Evolutionary conservation across 1,139 yeast species (phyloP).

Genomic region (Yamadazyma dushanensis): DNA sequence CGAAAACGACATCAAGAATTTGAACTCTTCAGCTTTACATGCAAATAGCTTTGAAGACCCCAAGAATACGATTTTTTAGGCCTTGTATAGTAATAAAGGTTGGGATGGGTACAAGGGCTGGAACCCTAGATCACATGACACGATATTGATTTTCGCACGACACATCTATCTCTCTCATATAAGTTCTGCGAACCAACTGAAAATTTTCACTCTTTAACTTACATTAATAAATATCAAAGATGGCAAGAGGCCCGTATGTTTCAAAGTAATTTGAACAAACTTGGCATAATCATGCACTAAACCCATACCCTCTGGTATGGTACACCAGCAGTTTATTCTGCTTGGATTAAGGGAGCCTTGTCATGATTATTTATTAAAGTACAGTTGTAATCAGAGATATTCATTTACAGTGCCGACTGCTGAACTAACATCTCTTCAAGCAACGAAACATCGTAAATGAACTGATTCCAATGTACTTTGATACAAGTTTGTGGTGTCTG

Average conservation of each 20-base stretch:
- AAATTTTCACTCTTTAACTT: constrained; percentile 2
- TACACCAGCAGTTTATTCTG: constrained; percentile 10
- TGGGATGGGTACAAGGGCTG: background rate
- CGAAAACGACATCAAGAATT: constrained; percentile 24
- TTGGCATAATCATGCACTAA: constrained; percentile 8
- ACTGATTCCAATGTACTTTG: background rate
- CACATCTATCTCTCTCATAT: background rate
- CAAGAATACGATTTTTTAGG: constrained; percentile 31
- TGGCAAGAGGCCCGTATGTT: constrained; percentile 97
- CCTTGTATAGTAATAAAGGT: background rate
- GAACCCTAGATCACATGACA: constrained; percentile 2
- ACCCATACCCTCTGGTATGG: constrained; percentile 13
- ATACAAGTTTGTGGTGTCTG: constrained; percentile 2
- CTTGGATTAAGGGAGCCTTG: constrained; percentile 30
- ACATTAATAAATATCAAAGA: constrained; percentile 34
- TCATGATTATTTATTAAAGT: constrained; percentile 23
- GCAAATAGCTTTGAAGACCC: constrained; percentile 30
- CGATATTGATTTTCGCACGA: too few relatives aligned
- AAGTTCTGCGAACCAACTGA: background rate
- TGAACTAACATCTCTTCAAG: constrained; percentile 1
- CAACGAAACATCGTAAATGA: too few relatives aligned
- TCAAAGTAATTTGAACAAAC: constrained; percentile 10
- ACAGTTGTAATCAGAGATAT: background rate
- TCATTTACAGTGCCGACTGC: background rate
- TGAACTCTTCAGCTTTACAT: constrained; percentile 21